phyloP scores from a whole-genome alignment of 2,329 filamentous ascomycete genomes.

The Pestalotiopsis sp. region DNA sequence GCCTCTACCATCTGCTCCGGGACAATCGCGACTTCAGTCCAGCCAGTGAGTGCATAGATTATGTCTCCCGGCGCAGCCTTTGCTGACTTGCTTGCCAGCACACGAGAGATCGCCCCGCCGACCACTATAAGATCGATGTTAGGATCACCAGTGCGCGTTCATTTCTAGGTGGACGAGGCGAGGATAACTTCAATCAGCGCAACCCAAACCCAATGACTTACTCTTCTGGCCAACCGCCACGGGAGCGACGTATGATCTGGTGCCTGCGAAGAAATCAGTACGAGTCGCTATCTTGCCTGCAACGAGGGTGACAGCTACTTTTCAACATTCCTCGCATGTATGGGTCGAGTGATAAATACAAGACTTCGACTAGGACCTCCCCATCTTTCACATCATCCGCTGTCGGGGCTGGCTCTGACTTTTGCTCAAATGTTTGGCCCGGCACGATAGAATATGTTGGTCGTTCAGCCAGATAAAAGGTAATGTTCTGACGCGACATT shows the following conservation, averaged over 20 bases:
- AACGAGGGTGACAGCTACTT: constrained; percentile 13
- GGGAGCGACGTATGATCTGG: constrained; percentile 57
- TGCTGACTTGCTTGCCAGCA: constrained; percentile 50
- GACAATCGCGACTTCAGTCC: constrained; percentile 60
- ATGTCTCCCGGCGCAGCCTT: constrained; percentile 53
- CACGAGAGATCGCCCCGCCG: constrained; percentile 57
- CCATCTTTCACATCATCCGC: constrained; percentile 50
- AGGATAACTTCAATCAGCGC: too few species aligned
- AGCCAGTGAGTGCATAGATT: constrained; percentile 53
- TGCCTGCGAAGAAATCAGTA: constrained; percentile 17
- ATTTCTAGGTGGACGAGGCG: too few species aligned
- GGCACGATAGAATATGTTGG: constrained; percentile 9
- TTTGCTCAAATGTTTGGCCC: constrained; percentile 8
- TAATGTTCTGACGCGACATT: background rate
- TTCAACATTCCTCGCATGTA: constrained; percentile 68
- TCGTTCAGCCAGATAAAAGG: constrained; percentile 12
- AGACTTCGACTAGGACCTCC: constrained; percentile 50
- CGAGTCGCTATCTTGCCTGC: background rate
- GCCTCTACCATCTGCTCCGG: constrained; percentile 42
- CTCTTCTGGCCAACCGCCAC: constrained; percentile 48
- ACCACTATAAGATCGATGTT: too few species aligned
- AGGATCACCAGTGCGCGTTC: too few species aligned
- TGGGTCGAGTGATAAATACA: constrained; percentile 65
- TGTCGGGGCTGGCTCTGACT: constrained; percentile 25
- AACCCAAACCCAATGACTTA: background rate